Percentiles rank a stretch among this genome's conserved stretches.
These are phyloP conservation scores for Trichoderma atrobrunneum DNA, from an alignment of 2,329 filamentous ascomycete species.

Conservation along the genomic window DNA sequence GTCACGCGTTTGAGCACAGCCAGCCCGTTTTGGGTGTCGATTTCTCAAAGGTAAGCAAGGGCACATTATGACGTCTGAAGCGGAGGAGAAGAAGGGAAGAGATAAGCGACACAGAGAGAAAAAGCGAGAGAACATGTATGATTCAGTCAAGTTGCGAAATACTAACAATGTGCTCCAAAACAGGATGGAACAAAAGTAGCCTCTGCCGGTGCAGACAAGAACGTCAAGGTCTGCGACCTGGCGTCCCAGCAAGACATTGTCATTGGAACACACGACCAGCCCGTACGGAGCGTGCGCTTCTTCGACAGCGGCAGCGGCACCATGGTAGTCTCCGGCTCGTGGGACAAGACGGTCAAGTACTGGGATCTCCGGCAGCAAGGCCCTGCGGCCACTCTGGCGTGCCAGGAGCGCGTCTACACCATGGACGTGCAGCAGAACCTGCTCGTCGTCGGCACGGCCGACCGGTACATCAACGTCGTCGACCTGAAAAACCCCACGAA, in stretches of 20 bases:
- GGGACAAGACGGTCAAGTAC: slow-evolving; percentile 89
- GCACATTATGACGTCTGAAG: neutral
- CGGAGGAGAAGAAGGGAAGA: neutral
- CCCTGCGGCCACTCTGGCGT: slow-evolving; percentile 63
- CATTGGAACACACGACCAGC: slow-evolving; percentile 80
- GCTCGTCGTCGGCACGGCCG: slow-evolving; percentile 87
- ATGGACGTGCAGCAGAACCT: slow-evolving; percentile 89
- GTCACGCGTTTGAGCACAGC: slow-evolving; percentile 82
- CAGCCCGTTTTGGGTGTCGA: slow-evolving; percentile 79
- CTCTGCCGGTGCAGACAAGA: slow-evolving; percentile 87
- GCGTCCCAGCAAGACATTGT: slow-evolving; percentile 63
- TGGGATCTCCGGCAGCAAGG: slow-evolving; percentile 72
- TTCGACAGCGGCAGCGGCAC: slow-evolving; percentile 69
- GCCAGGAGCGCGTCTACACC: slow-evolving; percentile 79
- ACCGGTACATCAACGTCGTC: slow-evolving; percentile 93
- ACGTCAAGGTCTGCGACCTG: slow-evolving; percentile 83
- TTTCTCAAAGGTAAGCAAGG: slow-evolving; percentile 74
- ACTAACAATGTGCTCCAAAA: slow-evolving; percentile 4
- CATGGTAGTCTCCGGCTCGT: slow-evolving; percentile 88
- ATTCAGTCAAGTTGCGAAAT: neutral
- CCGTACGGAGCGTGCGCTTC: slow-evolving; percentile 75
- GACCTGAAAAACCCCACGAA: slow-evolving; percentile 83
- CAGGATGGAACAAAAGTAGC: slow-evolving; percentile 89
- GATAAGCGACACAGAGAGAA: neutral
- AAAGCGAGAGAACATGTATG: neutral